phyloP scores from a whole-genome alignment of 1,284 basidiomycete genomes.

The Sphagnurus paluster region DNA sequence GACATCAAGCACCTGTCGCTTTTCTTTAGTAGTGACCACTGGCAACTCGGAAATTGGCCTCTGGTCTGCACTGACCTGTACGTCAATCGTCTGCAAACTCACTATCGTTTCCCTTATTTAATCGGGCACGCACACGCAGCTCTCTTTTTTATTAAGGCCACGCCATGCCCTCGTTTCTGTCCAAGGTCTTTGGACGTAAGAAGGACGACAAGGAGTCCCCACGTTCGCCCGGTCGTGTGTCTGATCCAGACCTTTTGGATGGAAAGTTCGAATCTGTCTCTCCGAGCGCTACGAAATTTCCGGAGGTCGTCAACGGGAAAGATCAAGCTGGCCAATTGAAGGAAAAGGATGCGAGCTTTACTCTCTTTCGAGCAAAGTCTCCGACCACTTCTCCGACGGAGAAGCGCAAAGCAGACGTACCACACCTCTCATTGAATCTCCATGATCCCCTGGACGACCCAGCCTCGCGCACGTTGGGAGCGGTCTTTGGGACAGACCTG shows the following conservation, averaged over 20 bases:
- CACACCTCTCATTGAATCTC: constrained; percentile 63
- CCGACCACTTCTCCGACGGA: constrained; percentile 32
- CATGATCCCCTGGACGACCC: constrained; percentile 49
- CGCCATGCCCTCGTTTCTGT: constrained; percentile 72
- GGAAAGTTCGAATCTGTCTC: constrained; percentile 73
- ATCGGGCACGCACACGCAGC: constrained; percentile 6
- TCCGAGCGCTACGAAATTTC: constrained; percentile 46
- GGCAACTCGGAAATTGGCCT: constrained; percentile 15
- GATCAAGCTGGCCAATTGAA: constrained; percentile 41
- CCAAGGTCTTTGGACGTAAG: constrained; percentile 75
- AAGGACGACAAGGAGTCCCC: constrained; percentile 54
- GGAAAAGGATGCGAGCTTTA: constrained; percentile 38
- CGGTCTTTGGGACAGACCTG: constrained; percentile 60
- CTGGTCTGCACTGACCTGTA: constrained; percentile 17
- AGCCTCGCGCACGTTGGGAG: constrained; percentile 46
- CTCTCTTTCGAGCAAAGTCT: constrained; percentile 52
- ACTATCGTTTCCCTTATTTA: constrained; percentile 13
- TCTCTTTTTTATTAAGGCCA: constrained; percentile 23
- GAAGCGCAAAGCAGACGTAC: constrained; percentile 36
- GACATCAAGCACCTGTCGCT: constrained; percentile 14
- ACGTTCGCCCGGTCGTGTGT: constrained; percentile 34
- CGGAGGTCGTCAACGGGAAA: constrained; percentile 29
- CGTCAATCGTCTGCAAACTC: constrained; percentile 4
- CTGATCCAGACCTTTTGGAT: constrained; percentile 55
- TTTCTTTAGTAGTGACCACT: constrained; percentile 10